Percentiles rank a stretch among this genome's conserved stretches.
These are phyloP conservation scores for Pezicula neosporulosa DNA, from an alignment of 2,329 filamentous ascomycete species.

Conservation along the genomic window DNA sequence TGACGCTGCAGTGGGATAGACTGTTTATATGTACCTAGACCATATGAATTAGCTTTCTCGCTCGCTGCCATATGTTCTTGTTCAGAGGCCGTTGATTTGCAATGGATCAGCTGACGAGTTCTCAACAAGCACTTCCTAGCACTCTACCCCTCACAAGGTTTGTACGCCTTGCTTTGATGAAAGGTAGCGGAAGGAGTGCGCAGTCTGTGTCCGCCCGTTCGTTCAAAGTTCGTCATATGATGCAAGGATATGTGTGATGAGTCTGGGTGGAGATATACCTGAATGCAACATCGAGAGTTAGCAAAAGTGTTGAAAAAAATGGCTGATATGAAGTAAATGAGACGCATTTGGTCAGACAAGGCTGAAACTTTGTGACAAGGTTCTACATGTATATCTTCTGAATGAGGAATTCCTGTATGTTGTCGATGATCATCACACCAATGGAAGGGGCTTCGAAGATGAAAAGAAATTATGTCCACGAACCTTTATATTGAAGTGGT, in stretches of 20 bases:
- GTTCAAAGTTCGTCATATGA: slow-evolving; percentile 41
- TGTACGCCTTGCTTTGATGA: slow-evolving; percentile 36
- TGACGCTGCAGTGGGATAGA: background rate
- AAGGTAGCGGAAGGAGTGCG: slow-evolving; percentile 29
- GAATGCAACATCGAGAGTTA: slow-evolving; percentile 14
- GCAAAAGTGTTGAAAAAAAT: slow-evolving; percentile 7
- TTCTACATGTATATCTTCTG: slow-evolving; percentile 33
- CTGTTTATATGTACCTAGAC: background rate
- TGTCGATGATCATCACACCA: slow-evolving; percentile 32
- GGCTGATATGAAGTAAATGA: slow-evolving; percentile 8
- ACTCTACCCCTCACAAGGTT: slow-evolving; percentile 31
- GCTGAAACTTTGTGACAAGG: slow-evolving; percentile 38
- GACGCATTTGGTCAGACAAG: slow-evolving; percentile 36
- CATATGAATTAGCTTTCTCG: slow-evolving; percentile 12
- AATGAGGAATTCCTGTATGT: slow-evolving; percentile 33
- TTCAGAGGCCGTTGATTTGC: slow-evolving; percentile 12
- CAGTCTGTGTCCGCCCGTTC: slow-evolving; percentile 43
- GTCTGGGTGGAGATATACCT: slow-evolving; percentile 27
- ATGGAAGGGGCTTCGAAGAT: slow-evolving; percentile 5
- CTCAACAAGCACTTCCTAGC: slow-evolving; percentile 37
- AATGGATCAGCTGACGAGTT: slow-evolving; percentile 39
- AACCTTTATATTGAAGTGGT: slow-evolving; percentile 22
- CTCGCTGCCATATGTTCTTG: slow-evolving; percentile 9
- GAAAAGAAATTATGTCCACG: slow-evolving; percentile 12
- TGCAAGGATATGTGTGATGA: slow-evolving; percentile 9